A percentile compares a stretch with the other conserved stretches of the same genome.
phyloP scores from a whole-genome alignment of 192 early-diverging fungal genomes.

The Linnemannia exigua region DNA sequence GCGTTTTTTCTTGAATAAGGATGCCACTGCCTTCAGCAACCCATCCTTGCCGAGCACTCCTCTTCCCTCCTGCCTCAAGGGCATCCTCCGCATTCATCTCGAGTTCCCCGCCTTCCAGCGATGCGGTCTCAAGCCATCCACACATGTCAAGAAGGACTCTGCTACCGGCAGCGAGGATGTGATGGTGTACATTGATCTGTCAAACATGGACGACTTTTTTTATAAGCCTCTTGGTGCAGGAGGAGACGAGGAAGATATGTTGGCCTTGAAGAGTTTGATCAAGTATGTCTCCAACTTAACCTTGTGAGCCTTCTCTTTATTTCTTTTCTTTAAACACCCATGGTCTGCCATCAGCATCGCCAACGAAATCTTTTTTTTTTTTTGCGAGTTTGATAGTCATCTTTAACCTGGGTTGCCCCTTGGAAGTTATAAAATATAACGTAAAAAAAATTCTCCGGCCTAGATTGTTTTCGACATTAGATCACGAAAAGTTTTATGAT shows the following conservation, averaged over 20 bases:
- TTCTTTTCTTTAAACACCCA: too few species aligned
- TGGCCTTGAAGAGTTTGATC: neutral
- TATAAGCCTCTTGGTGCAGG: neutral
- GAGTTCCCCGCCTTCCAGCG: slow-evolving; percentile 28
- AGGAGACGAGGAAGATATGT: slow-evolving; percentile 2
- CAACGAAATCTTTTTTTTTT: too few species aligned
- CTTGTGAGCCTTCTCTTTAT: too few species aligned
- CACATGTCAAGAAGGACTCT: slow-evolving; percentile 14
- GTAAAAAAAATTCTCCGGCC: too few species aligned
- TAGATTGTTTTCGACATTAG: too few species aligned
- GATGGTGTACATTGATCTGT: slow-evolving; percentile 26
- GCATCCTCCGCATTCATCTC: slow-evolving; percentile 36
- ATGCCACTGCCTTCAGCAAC: neutral
- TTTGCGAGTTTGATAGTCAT: too few species aligned
- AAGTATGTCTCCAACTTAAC: neutral
- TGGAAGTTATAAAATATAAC: too few species aligned
- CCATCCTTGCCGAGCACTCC: neutral
- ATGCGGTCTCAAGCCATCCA: neutral
- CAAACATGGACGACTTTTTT: slow-evolving; percentile 31
- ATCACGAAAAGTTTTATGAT: too few species aligned
- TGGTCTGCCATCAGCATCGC: too few species aligned
- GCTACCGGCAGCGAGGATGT: slow-evolving; percentile 16
- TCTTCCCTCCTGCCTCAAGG: slow-evolving; percentile 1
- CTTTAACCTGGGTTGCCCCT: too few species aligned
- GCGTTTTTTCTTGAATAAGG: slow-evolving; percentile 18